Evolutionary conservation across 2,329 filamentous ascomycete species (phyloP), one percentile per base, ranked within the genome.

Genomic region (Stachybotrys elegans): DNA sequence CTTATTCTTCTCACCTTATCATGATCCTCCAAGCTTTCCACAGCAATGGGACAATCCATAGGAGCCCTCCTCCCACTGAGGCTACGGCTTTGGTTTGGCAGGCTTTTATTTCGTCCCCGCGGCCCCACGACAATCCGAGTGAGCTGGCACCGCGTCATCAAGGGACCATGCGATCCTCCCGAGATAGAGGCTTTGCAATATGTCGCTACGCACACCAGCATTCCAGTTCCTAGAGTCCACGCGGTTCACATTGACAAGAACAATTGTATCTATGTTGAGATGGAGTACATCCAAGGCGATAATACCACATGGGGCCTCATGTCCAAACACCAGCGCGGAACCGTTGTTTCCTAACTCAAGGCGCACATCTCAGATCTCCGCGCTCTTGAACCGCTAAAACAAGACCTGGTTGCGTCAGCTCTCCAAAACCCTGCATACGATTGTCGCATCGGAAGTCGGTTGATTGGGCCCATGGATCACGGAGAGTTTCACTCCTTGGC

Each of bases 131-230:
- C 43, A 11, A 21, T 48, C 1, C 52, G 58, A 49, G 54, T 60
- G 1, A 61, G 59, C 49, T 52, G 48, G 54, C 49, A 57, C 40
- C 54, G 58, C 29, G 23, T 61, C 40, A 57, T 60, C 46, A 60
- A 60, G 43, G 57, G 58, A 45, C 59, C 57, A 50, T 58, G 56
- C 43, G 43, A 50, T 16, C 57, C 55, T 5, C 42, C 53, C 2
- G 57, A 62, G 47, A 45, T 61, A 5, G 58, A 60, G 41, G 59
- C 57, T 12, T 56, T 62, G 53, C 52, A 55, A 40, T 63, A 61
- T 40, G 44, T 62, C 42, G 51, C 56, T 29, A 23, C 37, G 37
- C 47, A 60, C 40, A 61, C 58, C 22, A 43, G 41, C 3, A 50
- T 63, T 23, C 59, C 60, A 7, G 42, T 63, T 2, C 58, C 57